A percentile compares a stretch with the other conserved stretches of the same genome.
These are phyloP conservation scores for Zasmidium cellare DNA, from an alignment of 2,329 filamentous ascomycete species.

Conservation along the genomic window DNA sequence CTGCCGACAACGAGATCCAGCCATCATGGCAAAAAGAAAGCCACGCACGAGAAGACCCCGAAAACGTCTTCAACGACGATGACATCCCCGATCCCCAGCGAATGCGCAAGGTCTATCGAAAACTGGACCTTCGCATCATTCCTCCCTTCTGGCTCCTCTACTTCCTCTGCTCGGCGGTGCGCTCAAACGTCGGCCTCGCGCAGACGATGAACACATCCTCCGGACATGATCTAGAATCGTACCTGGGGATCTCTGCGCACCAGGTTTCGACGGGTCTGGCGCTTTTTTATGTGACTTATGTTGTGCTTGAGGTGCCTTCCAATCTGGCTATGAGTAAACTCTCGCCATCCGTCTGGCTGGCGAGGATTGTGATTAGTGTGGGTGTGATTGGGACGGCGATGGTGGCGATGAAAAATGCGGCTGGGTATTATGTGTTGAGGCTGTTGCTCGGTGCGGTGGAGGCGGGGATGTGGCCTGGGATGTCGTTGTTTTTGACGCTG, in stretches of 20 bases:
- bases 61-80: constrained; percentile 8
- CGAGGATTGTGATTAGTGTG: constrained; percentile 83
- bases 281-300: constrained; percentile 90
- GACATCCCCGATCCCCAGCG: constrained; percentile 2
- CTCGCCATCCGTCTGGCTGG: constrained; percentile 88
- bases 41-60: constrained; percentile 6
- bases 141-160: constrained; percentile 85
- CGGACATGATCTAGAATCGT: constrained; percentile 72
- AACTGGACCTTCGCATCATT: constrained; percentile 33
- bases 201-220: constrained; percentile 81
- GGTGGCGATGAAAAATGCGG: constrained; percentile 75
- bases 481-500: constrained; percentile 88
- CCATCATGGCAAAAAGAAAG: constrained; percentile 9
- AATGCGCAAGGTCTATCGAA: constrained; percentile 24
- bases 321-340: constrained; percentile 86
- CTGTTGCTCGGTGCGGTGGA: constrained; percentile 84
- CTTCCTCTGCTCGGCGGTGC: constrained; percentile 88
- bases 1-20: neutral
- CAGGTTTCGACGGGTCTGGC: constrained; percentile 83
- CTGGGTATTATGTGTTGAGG: constrained; percentile 84
- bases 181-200: constrained; percentile 88
- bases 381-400: constrained; percentile 82
- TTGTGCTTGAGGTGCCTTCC: constrained; percentile 83
- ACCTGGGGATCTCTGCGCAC: constrained; percentile 68
- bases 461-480: constrained; percentile 92